Percentiles rank a stretch among this genome's conserved stretches.
These are phyloP conservation scores for Podaxis pistillaris DNA, from an alignment of 768 basidiomycete species.

Conservation along the genomic window DNA sequence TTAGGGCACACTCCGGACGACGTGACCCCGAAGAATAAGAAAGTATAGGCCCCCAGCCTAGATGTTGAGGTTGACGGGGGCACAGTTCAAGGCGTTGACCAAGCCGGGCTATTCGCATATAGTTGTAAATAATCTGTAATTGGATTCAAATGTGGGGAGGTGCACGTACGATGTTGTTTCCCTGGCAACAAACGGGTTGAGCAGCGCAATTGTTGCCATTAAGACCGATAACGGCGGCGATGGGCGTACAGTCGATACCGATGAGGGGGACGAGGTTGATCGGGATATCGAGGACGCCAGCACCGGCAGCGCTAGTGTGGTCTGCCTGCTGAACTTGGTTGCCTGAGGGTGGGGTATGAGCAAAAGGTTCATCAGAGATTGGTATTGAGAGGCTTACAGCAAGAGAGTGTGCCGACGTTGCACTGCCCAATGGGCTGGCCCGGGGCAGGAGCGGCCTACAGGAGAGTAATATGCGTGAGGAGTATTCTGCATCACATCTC, in stretches of 20 bases:
- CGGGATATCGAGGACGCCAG: not conserved
- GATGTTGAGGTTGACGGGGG: constrained; percentile 7
- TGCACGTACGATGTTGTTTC: constrained; percentile 4
- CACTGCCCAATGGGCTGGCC: not conserved
- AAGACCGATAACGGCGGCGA: constrained; percentile 6
- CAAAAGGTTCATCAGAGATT: not conserved
- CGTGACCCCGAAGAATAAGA: not conserved
- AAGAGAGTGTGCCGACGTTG: constrained; percentile 8
- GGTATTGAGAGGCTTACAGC: not conserved
- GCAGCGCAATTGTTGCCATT: constrained; percentile 7
- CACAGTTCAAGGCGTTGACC: constrained; percentile 6
- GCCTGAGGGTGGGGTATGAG: not conserved
- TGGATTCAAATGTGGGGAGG: not conserved
- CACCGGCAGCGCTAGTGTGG: not conserved
- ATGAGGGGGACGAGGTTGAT: not conserved
- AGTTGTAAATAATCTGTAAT: not conserved
- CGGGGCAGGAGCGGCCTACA: constrained; percentile 2
- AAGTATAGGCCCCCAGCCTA: not conserved
- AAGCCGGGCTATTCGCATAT: constrained; percentile 3
- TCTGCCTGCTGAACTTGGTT: not conserved
- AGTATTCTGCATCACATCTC: too few relatives aligned
- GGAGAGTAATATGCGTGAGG: not conserved
- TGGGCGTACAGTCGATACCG: constrained; percentile 9
- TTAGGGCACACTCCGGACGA: not conserved
- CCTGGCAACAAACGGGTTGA: constrained; percentile 12